phyloP scores from a whole-genome alignment of 768 basidiomycete species.

The Cantharellus cinnabarinus region DNA sequence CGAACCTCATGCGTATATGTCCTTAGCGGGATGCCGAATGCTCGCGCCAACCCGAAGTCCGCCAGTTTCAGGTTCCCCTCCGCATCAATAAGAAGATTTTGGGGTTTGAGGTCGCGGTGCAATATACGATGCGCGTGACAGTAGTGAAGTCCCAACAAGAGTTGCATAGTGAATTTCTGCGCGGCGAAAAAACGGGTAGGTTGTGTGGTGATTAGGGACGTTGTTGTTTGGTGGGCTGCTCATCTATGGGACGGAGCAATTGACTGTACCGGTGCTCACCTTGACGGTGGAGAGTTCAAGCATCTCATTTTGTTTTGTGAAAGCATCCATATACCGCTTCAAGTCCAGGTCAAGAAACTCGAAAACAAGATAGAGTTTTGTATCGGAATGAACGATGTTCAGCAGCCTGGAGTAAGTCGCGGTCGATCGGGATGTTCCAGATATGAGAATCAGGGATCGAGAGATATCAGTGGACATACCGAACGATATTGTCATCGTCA shows the following conservation, averaged over 20 bases:
- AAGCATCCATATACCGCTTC: conserved; percentile 89
- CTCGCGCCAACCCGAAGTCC: conserved; percentile 88
- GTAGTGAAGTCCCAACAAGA: conserved; percentile 77
- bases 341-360: conserved; percentile 95
- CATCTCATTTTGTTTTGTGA: conserved; percentile 11
- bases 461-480: conserved; percentile 22
- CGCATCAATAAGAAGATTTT: conserved; percentile 84
- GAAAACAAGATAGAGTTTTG: conserved; percentile 93
- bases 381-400: conserved; percentile 92
- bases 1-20: conserved; percentile 97
- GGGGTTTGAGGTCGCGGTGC: conserved; percentile 93
- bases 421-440: background rate
- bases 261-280: conserved; percentile 28
- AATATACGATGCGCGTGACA: conserved; percentile 91
- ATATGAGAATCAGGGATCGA: background rate
- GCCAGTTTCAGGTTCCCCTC: conserved; percentile 84
- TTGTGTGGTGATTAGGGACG: conserved; percentile 3
- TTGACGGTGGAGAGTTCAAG: conserved; percentile 26
- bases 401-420: conserved; percentile 37
- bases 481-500: conserved; percentile 88
- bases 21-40: conserved; percentile 94
- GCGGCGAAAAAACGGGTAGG: conserved; percentile 4
- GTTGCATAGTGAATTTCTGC: conserved; percentile 92
- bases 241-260: background rate
- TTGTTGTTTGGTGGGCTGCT: background rate